Base-by-base conservation (phyloP, 1,284 basidiomycete genomes). In the Exobasidium cylindrosporum region DNA sequence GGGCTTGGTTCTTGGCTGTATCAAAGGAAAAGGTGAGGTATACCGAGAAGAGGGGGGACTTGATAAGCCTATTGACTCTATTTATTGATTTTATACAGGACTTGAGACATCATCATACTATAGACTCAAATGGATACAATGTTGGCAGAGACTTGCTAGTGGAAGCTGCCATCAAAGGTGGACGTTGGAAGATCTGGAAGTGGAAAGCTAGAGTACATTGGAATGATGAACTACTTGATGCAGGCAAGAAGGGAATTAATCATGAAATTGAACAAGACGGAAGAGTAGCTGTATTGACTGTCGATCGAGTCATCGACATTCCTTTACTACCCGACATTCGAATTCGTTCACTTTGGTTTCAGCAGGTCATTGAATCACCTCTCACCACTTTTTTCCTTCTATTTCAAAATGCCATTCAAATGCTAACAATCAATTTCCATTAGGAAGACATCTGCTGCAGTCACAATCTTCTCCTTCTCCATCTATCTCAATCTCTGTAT, bases 1-100 rank as follows among this genome's bases (percentile, higher is more conserved):
- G 77, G 26, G 80, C 80, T 0, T 81, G 80, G 80, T 81, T 81
- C 66, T 63, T 81, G 4, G 77, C 78, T 50, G 77, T 77, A 0
- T 73, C 69, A 7, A 79, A 76, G 44, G 80, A 81, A 56, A 74
- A 79, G 63, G 69, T 67, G 29, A 28, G 35, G 58, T 59, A 54
- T 40, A 17, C 35, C 35, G 35, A 17, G 35, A 17, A 17, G 35
- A 17, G 35, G 35, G 35, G 35, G 35, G 7, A n/a, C n/a, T n/a
- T n/a, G n/a, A n/a, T 23, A 17, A 10, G 28, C 46, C 17, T 29
- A 10, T 1, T 26, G 4, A 21, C 57, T 6, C 46, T 28, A 30
- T 1, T 3, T 32, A 17, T 4, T n/a, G 14, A n/a, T n/a, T n/a
- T n/a, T 46, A 28, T 24, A 1, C 54, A 65, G 64, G 69, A 78